phyloP scores from a whole-genome alignment of 257 asterid genomes.

The Rehmannia glutinosa region DNA sequence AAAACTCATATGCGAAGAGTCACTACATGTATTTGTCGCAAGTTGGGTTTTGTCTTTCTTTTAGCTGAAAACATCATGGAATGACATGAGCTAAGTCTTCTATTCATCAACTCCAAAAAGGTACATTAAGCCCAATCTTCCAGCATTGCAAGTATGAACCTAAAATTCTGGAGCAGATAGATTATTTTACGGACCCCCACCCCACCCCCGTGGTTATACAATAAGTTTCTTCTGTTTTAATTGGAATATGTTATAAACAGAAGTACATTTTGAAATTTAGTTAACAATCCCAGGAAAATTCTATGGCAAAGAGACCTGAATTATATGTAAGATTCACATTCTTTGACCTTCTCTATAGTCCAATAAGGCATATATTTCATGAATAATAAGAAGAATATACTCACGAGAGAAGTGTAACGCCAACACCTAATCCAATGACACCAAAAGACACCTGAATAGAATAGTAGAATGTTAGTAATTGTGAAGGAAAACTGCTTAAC shows the following conservation, averaged over 20 bases:
- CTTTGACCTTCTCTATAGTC: neutral
- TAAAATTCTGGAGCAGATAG: too few species aligned
- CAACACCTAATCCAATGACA: slow-evolving; percentile 78
- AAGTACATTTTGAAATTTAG: neutral
- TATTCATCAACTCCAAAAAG: too few species aligned
- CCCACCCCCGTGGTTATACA: too few species aligned
- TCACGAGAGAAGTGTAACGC: slow-evolving; percentile 88
- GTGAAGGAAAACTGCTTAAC: neutral
- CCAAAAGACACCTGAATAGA: slow-evolving; percentile 83
- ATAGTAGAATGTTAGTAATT: slow-evolving; percentile 9
- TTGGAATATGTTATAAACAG: neutral
- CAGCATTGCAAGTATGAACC: too few species aligned
- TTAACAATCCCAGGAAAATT: neutral
- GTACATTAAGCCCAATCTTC: too few species aligned
- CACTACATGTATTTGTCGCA: too few species aligned
- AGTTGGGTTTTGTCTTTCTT: too few species aligned
- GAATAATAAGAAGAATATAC: slow-evolving; percentile 25
- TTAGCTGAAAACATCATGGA: too few species aligned
- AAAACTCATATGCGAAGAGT: too few species aligned
- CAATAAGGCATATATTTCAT: slow-evolving; percentile 1
- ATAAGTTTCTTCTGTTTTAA: neutral
- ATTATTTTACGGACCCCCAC: too few species aligned
- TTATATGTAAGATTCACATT: neutral
- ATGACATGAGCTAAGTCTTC: too few species aligned
- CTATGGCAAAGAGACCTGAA: neutral